These are phyloP conservation scores for Odontarrhena argentea DNA, from an alignment of 345 rosid genomes.

Conservation along the genomic window DNA sequence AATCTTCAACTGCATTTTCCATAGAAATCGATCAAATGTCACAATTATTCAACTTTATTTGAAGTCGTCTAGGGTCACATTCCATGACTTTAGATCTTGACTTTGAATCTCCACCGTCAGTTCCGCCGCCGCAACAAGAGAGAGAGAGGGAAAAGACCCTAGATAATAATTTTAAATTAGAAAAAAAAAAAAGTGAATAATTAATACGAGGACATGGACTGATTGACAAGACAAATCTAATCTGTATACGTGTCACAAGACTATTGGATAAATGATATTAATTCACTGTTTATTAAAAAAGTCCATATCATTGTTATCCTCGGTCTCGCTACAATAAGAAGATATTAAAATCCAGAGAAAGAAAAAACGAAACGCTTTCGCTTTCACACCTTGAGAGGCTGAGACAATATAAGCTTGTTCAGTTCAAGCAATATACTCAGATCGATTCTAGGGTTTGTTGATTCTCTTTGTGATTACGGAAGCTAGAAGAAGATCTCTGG, in stretches of 20 bases:
- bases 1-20: neutral
- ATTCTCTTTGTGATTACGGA: conserved; percentile 6
- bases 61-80: neutral
- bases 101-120: conserved; percentile 30
- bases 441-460: conserved; percentile 39
- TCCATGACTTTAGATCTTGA: conserved; percentile 9
- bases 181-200: neutral
- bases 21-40: neutral
- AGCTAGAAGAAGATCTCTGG: conserved; percentile 33
- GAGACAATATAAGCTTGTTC: conserved; percentile 31
- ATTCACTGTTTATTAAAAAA: conserved; percentile 16
- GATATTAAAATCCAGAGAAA: conserved; percentile 1
- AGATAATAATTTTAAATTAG: neutral
- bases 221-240: conserved; percentile 13
- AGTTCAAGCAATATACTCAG: conserved; percentile 34
- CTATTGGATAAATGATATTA: conserved; percentile 1
- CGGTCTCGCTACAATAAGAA: conserved; percentile 27
- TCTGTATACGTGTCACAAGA: neutral
- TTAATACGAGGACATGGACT: neutral
- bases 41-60: neutral
- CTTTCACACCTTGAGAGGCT: conserved; percentile 35
- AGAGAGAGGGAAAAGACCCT: conserved; percentile 21
- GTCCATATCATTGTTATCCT: conserved; percentile 1
- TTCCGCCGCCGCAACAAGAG: conserved; percentile 26
- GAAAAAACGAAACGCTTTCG: conserved; percentile 20